A percentile compares a stretch with the other conserved stretches of the same genome.
Evolutionary conservation across 306 rosid genomes (phyloP).

Genomic region (Corylus avellana): DNA sequence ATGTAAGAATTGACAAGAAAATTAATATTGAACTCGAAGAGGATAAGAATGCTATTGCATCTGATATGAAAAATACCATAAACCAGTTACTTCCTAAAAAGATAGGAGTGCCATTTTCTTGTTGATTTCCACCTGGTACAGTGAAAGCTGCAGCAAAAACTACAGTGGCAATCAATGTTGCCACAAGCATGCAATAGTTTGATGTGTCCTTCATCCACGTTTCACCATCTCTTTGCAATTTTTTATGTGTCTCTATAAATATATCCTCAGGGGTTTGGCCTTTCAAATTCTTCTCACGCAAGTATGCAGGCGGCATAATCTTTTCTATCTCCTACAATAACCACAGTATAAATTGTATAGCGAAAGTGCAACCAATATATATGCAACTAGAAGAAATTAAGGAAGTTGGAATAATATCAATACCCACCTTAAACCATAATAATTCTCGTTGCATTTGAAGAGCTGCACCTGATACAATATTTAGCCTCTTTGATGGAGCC

Average conservation of each 20-base stretch:
- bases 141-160: conserved; percentile 55
- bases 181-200: conserved; percentile 45
- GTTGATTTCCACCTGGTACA: conserved; percentile 46
- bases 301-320: conserved; percentile 25
- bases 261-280: conserved; percentile 35
- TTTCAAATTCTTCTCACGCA: conserved; percentile 26
- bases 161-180: conserved; percentile 51
- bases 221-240: conserved; percentile 4
- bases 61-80: no score
- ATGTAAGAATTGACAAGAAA: conserved; percentile 48
- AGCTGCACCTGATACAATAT: conserved; percentile 19
- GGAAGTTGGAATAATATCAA: no score
- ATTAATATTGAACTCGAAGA: no score
- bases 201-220: conserved; percentile 57
- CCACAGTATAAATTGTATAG: not conserved
- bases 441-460: conserved; percentile 31
- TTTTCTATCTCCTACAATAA: conserved; percentile 48
- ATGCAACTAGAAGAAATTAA: no score
- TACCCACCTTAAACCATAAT: conserved; percentile 28
- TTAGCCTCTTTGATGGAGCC: conserved; percentile 13
- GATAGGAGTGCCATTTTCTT: not conserved
- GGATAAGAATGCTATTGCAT: no score
- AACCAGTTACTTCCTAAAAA: conserved; percentile 9
- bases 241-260: conserved; percentile 39
- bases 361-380: no score